Evolutionary conservation across 75 land plant species (phyloP).

Genomic region (Sequoia sempervirens): DNA sequence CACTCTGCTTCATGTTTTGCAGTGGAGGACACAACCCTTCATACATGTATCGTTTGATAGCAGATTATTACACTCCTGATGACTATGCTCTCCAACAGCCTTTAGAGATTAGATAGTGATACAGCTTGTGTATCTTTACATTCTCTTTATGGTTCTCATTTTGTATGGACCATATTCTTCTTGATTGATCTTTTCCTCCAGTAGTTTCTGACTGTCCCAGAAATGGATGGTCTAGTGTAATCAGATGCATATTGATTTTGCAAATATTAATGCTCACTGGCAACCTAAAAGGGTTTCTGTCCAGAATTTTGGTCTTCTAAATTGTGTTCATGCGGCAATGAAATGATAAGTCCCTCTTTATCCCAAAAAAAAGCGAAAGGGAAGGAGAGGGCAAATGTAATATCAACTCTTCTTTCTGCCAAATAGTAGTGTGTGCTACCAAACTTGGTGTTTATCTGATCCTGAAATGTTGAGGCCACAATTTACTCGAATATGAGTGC

Average conservation of each 20-base stretch:
- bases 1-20: conserved; percentile 17
- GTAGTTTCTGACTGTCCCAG: background rate
- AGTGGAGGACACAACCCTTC: conserved; percentile 99
- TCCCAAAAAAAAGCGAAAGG: background rate
- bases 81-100: conserved; percentile 60
- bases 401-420: background rate
- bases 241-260: background rate
- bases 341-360: background rate
- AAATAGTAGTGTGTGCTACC: background rate
- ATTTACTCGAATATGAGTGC: background rate
- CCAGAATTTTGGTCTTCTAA: background rate
- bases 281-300: background rate
- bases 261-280: background rate
- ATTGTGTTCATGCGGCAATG: background rate
- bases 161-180: background rate
- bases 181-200: background rate
- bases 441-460: background rate
- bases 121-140: background rate
- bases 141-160: background rate
- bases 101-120: conserved; percentile 14
- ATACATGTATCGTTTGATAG: conserved; percentile 93
- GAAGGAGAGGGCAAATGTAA: background rate
- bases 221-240: background rate
- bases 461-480: background rate
- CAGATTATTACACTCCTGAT: conserved; percentile 94